phyloP scores from a whole-genome alignment of 106 monocot genomes.

The Dioscorea dumetorum region DNA sequence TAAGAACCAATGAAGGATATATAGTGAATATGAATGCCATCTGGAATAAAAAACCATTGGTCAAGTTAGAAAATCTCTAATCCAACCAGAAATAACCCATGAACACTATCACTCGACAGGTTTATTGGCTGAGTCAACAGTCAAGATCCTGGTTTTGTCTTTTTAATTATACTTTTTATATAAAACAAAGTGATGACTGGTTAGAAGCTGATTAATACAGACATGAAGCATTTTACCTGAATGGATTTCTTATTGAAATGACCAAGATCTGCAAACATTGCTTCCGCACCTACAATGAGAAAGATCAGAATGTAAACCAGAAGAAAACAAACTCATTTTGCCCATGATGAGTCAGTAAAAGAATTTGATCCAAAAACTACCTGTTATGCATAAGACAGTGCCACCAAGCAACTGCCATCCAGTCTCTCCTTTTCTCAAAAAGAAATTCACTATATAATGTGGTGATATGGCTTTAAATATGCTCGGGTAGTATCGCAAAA shows the following conservation, averaged over 20 bases:
- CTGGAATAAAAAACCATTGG: constrained; percentile 25
- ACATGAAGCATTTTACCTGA: constrained; percentile 33
- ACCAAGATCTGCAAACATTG: constrained; percentile 91
- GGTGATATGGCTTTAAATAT: constrained; percentile 78
- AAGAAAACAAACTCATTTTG: not conserved
- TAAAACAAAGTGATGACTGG: too few relatives aligned
- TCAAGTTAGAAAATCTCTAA: not conserved
- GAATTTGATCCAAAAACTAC: constrained; percentile 8
- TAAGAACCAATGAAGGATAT: constrained; percentile 77
- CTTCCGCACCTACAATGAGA: constrained; percentile 56
- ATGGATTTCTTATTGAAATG: constrained; percentile 88
- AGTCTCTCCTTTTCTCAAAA: constrained; percentile 36
- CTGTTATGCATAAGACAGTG: constrained; percentile 81
- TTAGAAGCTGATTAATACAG: too few relatives aligned
- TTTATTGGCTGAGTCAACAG: too few relatives aligned
- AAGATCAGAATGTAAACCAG: not conserved
- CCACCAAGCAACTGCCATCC: constrained; percentile 78
- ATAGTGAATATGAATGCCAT: constrained; percentile 68
- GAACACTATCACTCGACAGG: too few relatives aligned
- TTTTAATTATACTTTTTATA: too few relatives aligned
- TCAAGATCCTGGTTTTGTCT: too few relatives aligned
- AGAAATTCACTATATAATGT: constrained; percentile 59
- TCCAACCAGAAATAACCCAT: too few relatives aligned
- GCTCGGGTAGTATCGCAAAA: constrained; percentile 49
- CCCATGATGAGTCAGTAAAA: not conserved